Conservation (phyloP, 2,329 filamentous ascomycete genomes). For the Tolypocladium tundrense region DNA sequence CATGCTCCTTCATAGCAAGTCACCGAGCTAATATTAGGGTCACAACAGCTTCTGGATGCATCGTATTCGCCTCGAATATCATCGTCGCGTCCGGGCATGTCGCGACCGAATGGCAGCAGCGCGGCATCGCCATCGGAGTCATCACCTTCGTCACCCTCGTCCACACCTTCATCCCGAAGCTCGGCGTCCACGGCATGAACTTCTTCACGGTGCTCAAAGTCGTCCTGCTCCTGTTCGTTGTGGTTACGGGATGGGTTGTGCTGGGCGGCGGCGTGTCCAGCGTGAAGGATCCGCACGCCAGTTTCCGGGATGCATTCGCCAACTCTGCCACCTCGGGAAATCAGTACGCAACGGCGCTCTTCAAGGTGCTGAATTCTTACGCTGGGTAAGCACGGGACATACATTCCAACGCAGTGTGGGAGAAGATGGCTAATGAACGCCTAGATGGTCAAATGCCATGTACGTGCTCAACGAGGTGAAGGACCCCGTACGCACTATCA, state of each 20-base stretch:
- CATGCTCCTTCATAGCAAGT: background rate
- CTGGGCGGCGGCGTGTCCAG: conserved; percentile 37
- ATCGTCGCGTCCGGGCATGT: conserved; percentile 41
- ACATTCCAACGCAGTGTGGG: no score
- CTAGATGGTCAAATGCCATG: conserved; percentile 56
- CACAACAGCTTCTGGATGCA: background rate
- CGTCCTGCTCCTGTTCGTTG: conserved; percentile 47
- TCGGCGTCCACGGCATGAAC: conserved; percentile 50
- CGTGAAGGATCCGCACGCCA: conserved; percentile 31
- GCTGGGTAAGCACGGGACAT: background rate
- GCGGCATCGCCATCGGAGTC: conserved; percentile 44
- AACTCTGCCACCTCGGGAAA: conserved; percentile 31
- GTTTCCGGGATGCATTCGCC: conserved; percentile 46
- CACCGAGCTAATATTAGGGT: background rate
- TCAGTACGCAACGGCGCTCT: conserved; percentile 33
- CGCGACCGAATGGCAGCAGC: conserved; percentile 43
- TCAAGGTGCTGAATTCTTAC: conserved; percentile 34
- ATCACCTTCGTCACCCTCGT: conserved; percentile 43
- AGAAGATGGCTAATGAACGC: conserved; percentile 35
- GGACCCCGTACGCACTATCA: conserved; percentile 41
- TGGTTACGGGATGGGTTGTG: conserved; percentile 49
- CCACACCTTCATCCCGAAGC: conserved; percentile 43
- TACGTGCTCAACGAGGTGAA: conserved; percentile 50
- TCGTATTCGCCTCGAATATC: conserved; percentile 42
- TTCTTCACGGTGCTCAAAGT: conserved; percentile 51